Conservation (phyloP, 768 basidiomycete genomes). For the Daedaleopsis sinensis region DNA sequence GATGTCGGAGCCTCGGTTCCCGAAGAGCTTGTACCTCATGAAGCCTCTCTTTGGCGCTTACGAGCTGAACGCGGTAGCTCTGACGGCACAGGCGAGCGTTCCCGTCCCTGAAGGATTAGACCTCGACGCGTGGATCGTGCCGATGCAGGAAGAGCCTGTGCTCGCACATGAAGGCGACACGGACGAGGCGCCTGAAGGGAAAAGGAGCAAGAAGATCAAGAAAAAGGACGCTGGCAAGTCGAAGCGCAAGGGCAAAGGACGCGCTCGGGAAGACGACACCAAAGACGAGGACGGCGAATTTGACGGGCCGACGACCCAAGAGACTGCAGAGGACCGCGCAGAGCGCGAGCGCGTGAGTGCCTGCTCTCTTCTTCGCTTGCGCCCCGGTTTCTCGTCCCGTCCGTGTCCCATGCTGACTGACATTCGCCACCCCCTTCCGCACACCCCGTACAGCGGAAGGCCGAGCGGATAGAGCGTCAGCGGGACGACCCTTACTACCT, state of each 20-base stretch:
- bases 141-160: constrained; percentile 45
- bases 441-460: constrained; percentile 56
- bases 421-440: background rate
- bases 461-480: constrained; percentile 73
- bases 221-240: constrained; percentile 32
- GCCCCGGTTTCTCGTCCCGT: background rate
- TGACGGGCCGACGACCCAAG: constrained; percentile 43
- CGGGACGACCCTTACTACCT: constrained; percentile 94
- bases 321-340: constrained; percentile 60
- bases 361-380: constrained; percentile 5
- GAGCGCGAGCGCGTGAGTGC: constrained; percentile 64
- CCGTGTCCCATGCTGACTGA: background rate
- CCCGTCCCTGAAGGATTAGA: constrained; percentile 83
- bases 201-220: constrained; percentile 43
- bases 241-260: constrained; percentile 50
- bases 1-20: constrained; percentile 59
- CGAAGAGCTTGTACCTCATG: constrained; percentile 88
- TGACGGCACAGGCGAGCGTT: constrained; percentile 79
- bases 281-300: constrained; percentile 33
- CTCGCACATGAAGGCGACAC: constrained; percentile 32
- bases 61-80: constrained; percentile 85
- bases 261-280: constrained; percentile 39
- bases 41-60: constrained; percentile 75
- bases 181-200: constrained; percentile 42
- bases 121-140: constrained; percentile 84